A percentile compares a stretch with the other conserved stretches of the same genome.
phyloP scores from a whole-genome alignment of 768 basidiomycete genomes.

The Suillus hirtellus region DNA sequence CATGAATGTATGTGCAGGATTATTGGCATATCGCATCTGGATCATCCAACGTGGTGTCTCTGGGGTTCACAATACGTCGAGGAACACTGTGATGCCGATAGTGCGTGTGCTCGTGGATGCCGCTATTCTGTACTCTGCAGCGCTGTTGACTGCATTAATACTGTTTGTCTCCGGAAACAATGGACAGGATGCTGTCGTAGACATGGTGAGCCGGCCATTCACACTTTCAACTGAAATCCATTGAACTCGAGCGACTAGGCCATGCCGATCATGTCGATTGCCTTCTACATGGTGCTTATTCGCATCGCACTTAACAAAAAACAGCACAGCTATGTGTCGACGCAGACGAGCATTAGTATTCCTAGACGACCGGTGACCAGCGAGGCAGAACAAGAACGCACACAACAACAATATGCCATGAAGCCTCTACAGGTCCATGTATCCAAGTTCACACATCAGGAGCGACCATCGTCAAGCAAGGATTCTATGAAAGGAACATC shows the following conservation, averaged over 20 bases:
- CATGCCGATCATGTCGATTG: slow-evolving; percentile 12
- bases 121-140: slow-evolving; percentile 10
- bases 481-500: not conserved
- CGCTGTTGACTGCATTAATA: slow-evolving; percentile 9
- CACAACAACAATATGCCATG: not conserved
- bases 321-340: not conserved
- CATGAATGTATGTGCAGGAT: slow-evolving; percentile 2
- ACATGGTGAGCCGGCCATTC: slow-evolving; percentile 18
- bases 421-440: slow-evolving; percentile 5
- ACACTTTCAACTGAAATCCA: not conserved
- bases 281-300: slow-evolving; percentile 15
- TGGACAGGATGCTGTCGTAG: slow-evolving; percentile 10
- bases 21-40: slow-evolving; percentile 16
- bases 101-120: slow-evolving; percentile 13
- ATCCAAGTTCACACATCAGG: not conserved
- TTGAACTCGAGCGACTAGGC: not conserved
- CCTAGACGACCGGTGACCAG: not conserved
- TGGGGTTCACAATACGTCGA: not conserved
- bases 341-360: not conserved
- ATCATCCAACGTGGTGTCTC: not conserved
- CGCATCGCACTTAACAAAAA: slow-evolving; percentile 3
- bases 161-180: slow-evolving; percentile 9
- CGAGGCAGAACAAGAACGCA: not conserved
- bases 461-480: not conserved
- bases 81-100: not conserved